Evolutionary conservation across 805 yeast species (phyloP).

Genomic region (Cyberlindnera xishuangbannaensis): DNA sequence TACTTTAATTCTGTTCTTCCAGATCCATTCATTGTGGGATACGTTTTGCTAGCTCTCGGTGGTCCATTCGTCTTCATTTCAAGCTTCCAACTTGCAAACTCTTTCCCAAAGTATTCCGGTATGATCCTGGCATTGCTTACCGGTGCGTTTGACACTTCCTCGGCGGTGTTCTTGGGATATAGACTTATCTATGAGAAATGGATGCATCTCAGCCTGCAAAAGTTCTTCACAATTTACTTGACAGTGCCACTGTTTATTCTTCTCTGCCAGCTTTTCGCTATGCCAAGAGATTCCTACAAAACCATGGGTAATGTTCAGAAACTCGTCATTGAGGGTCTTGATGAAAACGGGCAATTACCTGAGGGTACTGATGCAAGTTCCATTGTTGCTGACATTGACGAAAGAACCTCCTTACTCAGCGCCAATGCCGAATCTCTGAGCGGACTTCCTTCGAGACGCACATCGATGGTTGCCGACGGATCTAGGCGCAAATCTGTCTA

Average conservation of each 20-base stretch:
- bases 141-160: conserved; percentile 91
- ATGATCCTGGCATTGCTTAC: conserved; percentile 75
- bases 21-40: conserved; percentile 74
- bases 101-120: conserved; percentile 80
- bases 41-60: conserved; percentile 72
- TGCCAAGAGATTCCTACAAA: conserved; percentile 77
- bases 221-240: conserved; percentile 63
- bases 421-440: conserved; percentile 11
- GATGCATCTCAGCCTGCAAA: conserved; percentile 35
- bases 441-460: conserved; percentile 8
- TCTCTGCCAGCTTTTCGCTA: conserved; percentile 64
- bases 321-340: conserved; percentile 66
- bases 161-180: conserved; percentile 79
- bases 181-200: conserved; percentile 51
- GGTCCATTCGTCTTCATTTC: conserved; percentile 94
- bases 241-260: conserved; percentile 75
- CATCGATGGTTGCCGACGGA: conserved; percentile 19
- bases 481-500: conserved; percentile 48
- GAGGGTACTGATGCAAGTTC: conserved; percentile 34
- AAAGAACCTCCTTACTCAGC: conserved; percentile 27
- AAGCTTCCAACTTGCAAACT: conserved; percentile 83
- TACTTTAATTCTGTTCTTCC: conserved; percentile 24
- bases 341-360: conserved; percentile 54
- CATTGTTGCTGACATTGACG: conserved; percentile 40
- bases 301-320: conserved; percentile 64